Conservation (phyloP, 768 basidiomycete species). For the Hygrocybe coccinea region DNA sequence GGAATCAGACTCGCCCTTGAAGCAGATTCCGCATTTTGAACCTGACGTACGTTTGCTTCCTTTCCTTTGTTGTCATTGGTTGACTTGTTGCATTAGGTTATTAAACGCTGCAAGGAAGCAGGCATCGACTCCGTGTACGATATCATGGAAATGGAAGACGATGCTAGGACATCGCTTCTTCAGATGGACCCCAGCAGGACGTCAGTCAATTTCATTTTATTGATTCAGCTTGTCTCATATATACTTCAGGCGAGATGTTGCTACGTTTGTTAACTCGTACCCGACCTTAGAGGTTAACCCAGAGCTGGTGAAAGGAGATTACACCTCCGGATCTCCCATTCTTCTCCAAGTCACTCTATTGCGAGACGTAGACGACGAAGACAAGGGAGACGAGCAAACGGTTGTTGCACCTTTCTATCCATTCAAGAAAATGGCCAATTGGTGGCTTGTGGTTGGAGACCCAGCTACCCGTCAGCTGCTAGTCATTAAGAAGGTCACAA, state of each 20-base stretch:
- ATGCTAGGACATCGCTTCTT: conserved; percentile 72
- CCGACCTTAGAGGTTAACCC: conserved; percentile 91
- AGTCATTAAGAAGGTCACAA: conserved; percentile 83
- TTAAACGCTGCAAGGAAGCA: conserved; percentile 79
- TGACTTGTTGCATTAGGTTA: conserved; percentile 41
- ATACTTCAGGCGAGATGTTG: conserved; percentile 77
- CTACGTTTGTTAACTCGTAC: conserved; percentile 93
- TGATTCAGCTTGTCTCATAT: conserved; percentile 10
- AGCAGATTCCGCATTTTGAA: conserved; percentile 96
- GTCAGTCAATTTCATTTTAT: conserved; percentile 45
- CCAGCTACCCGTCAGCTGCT: conserved; percentile 73
- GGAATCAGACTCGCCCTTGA: conserved; percentile 94
- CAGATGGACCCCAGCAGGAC: conserved; percentile 84
- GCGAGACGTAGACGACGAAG: conserved; percentile 77
- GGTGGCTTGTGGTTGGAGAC: conserved; percentile 98
- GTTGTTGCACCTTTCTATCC: conserved; percentile 97
- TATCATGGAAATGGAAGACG: conserved; percentile 97
- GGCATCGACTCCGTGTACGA: conserved; percentile 90
- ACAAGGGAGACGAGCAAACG: conserved; percentile 65
- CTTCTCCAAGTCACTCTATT: conserved; percentile 72
- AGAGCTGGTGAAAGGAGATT: conserved; percentile 81
- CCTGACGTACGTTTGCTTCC: conserved; percentile 52
- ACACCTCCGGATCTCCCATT: conserved; percentile 83
- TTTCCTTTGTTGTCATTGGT: neutral
- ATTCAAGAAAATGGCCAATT: conserved; percentile 83